Conservation (phyloP, 2,329 filamentous ascomycete genomes). For the Xylariaceae sp. region DNA sequence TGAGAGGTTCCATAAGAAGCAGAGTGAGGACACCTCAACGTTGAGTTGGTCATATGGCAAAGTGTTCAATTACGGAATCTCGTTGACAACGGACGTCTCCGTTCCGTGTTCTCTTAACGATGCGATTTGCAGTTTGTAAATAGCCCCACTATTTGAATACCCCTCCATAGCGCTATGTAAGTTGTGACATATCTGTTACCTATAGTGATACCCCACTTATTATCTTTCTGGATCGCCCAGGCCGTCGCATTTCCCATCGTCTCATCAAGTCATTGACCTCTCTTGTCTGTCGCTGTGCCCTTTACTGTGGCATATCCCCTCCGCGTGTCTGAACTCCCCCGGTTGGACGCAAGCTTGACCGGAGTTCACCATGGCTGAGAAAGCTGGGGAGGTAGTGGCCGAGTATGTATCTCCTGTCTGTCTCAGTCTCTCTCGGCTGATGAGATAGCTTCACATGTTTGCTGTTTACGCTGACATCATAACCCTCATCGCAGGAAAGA, state of each 20-base stretch:
- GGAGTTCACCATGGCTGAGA: conserved; percentile 10
- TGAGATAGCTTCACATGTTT: not conserved
- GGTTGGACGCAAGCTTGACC: not conserved
- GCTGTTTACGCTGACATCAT: not conserved
- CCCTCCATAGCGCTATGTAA: not conserved
- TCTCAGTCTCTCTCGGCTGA: no score
- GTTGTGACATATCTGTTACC: not conserved
- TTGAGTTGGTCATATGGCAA: no score
- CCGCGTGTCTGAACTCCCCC: not conserved
- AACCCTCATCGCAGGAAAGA: conserved; percentile 37
- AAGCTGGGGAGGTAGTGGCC: conserved; percentile 8
- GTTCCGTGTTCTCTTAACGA: not conserved
- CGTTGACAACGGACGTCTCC: no score
- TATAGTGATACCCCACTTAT: not conserved
- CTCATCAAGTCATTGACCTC: not conserved
- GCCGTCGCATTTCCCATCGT: not conserved
- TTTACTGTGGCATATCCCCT: not conserved
- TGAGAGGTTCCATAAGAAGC: no score
- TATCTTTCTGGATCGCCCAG: not conserved
- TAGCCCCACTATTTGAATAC: not conserved
- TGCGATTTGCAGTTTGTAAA: not conserved
- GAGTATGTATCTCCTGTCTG: conserved; percentile 4
- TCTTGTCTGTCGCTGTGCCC: not conserved
- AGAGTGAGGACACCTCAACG: no score
- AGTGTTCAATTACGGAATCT: no score